phyloP scores from a whole-genome alignment of 1,139 yeast species.

The Blastobotrys elegans region DNA sequence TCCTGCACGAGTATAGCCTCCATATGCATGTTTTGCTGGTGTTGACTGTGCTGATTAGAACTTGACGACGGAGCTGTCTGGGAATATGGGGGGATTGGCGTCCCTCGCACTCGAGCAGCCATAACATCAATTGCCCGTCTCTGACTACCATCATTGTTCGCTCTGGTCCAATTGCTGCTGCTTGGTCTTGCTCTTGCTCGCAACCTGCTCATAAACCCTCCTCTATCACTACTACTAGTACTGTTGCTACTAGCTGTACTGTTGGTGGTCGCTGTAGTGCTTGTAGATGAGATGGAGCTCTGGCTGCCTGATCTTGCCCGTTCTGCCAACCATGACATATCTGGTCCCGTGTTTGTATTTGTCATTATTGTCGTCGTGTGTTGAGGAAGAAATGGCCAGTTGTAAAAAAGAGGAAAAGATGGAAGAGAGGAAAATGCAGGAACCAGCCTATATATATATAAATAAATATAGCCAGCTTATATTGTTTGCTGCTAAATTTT shows the following conservation, averaged over 20 bases:
- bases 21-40: conserved; percentile 1
- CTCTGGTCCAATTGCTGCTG: neutral
- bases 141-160: neutral
- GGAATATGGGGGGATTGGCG: neutral
- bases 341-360: neutral
- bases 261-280: neutral
- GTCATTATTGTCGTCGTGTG: neutral
- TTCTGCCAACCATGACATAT: neutral
- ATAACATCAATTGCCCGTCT: neutral
- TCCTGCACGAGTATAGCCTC: conserved; percentile 3
- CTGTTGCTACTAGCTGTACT: neutral
- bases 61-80: neutral
- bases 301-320: conserved; percentile 3
- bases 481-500: no score
- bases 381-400: no score
- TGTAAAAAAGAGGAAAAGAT: no score
- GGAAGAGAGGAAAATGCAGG: no score
- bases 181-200: neutral
- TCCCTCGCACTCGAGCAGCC: conserved; percentile 3
- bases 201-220: neutral
- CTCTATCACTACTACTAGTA: neutral
- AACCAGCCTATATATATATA: no score
- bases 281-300: conserved; percentile 1
- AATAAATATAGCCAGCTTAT: no score
- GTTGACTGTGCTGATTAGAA: neutral